Evolutionary conservation across 768 basidiomycete species (phyloP), one percentile per base, ranked within the genome.

Genomic region (Mycena maculata): DNA sequence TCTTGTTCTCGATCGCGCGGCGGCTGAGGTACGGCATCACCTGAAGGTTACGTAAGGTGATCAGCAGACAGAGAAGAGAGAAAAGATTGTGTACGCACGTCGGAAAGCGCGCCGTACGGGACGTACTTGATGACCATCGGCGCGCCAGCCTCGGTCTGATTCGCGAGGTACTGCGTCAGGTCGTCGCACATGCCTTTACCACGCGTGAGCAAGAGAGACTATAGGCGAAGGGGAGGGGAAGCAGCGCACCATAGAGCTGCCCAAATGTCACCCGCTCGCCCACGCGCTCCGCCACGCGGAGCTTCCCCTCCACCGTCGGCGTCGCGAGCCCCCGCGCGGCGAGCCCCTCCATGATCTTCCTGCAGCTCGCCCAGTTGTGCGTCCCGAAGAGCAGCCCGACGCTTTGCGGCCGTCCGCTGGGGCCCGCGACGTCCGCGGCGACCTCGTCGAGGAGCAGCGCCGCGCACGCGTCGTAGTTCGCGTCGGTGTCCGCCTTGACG

Each of bases 1-100:
- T n/a, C n/a, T n/a, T n/a, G n/a, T 98, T 98, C 88, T 98, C 96
- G 48, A 95, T 90, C 1, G 96, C 96, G 18, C 96, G 85, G 33
- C 95, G 86, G 42, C 91, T 86, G 11, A 98, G 86, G 76, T 97
- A 98, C 0, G 96, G 95, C 89, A 98, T 91, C 12, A 95, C 92
- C 89, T 92, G 18, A 8, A 18, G 27, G n/a, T 15, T 42, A 3
- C 13, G 50, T 38, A 38, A n/a, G n/a, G n/a, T n/a, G n/a, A n/a
- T n/a, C n/a, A n/a, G n/a, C n/a, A n/a, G n/a, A n/a, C n/a, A n/a
- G n/a, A n/a, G n/a, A n/a, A n/a, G n/a, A n/a, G n/a, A n/a, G n/a
- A n/a, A n/a, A n/a, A n/a, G n/a, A n/a, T n/a, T n/a, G n/a, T n/a
- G n/a, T n/a, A n/a, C n/a, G n/a, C n/a, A n/a, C n/a, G n/a, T n/a